These are phyloP conservation scores for Kalaharituber pfeilii DNA, from an alignment of 2,329 filamentous ascomycete species.

Conservation along the genomic window DNA sequence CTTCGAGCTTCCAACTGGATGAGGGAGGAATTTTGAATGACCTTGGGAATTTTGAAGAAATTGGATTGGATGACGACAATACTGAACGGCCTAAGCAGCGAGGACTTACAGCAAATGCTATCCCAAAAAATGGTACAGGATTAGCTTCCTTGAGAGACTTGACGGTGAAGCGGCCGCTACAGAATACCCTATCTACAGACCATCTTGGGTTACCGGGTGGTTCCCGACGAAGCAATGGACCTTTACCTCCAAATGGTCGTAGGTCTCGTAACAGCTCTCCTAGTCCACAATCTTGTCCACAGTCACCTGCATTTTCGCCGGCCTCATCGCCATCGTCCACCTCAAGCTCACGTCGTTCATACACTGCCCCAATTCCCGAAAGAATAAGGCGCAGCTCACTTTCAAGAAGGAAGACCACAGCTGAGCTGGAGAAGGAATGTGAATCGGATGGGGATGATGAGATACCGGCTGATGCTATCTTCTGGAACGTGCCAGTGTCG, in stretches of 20 bases:
- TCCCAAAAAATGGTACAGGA: neutral
- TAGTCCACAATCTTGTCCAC: neutral
- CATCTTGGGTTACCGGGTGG: neutral
- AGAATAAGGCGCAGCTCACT: slow-evolving; percentile 13
- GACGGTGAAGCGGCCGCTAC: slow-evolving; percentile 12
- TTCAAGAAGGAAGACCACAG: slow-evolving; percentile 41
- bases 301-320: neutral
- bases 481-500: slow-evolving; percentile 70
- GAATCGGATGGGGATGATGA: slow-evolving; percentile 55
- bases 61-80: slow-evolving; percentile 55
- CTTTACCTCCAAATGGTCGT: slow-evolving; percentile 8
- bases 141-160: slow-evolving; percentile 13
- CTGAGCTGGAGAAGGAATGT: slow-evolving; percentile 58
- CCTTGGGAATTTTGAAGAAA: slow-evolving; percentile 78
- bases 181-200: slow-evolving; percentile 1
- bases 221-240: neutral
- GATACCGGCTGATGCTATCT: slow-evolving; percentile 58
- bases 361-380: neutral
- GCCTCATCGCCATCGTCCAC: slow-evolving; percentile 8
- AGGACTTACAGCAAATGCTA: neutral
- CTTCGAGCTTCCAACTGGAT: slow-evolving; percentile 56
- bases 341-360: neutral
- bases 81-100: slow-evolving; percentile 2
- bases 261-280: slow-evolving; percentile 7
- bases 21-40: slow-evolving; percentile 54